Base-by-base conservation (phyloP, 2,329 filamentous ascomycete genomes). In the Colletotrichum chrysophilum region DNA sequence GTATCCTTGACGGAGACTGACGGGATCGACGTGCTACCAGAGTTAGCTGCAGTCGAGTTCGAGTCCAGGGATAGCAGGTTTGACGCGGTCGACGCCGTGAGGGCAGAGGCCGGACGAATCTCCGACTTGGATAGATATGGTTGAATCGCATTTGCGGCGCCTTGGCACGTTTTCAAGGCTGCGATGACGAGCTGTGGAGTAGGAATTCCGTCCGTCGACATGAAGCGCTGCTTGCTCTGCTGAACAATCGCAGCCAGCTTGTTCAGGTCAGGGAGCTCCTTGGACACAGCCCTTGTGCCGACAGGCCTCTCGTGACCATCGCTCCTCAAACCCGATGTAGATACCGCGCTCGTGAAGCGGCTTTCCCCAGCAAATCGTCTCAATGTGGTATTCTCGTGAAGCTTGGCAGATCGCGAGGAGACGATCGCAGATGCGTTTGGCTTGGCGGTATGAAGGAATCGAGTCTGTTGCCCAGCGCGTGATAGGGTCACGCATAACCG, bases 81-180 rank as follows among this genome's bases (percentile, higher is more conserved):
- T 24, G 83, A 83, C 60, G 83, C 81, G 18, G 82, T 80, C 21
- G 83, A 82, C 48, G 77, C 69, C 14, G 66, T 81, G 60, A 93
- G 84, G 30, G 88, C 88, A 43, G 90, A 91, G 10, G 89, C 88
- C 62, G 83, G 81, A 76, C 87, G 83, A 64, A 82, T 83, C 70
- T 87, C 83, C 24, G 83, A 82, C 76, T 83, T 82, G 80, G 82
- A 81, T 55, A 85, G 79, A 70, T 87, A 85, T 28, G 86, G 85
- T 70, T 87, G 85, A 16, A 88, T 83, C 12, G 84, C 81, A n/a
- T 84, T 83, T 21, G 88, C 88, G 26, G 86, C 87, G 70, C 83
- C 85, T 67, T 86, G 84, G 79, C 87, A 88, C 26, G 86, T 84
- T 60, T 85, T 85, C 75, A 90, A 83, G 7, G 87, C 87, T 4